Conservation (phyloP, 805 yeast genomes). For the Yarrowia keelungensis region DNA sequence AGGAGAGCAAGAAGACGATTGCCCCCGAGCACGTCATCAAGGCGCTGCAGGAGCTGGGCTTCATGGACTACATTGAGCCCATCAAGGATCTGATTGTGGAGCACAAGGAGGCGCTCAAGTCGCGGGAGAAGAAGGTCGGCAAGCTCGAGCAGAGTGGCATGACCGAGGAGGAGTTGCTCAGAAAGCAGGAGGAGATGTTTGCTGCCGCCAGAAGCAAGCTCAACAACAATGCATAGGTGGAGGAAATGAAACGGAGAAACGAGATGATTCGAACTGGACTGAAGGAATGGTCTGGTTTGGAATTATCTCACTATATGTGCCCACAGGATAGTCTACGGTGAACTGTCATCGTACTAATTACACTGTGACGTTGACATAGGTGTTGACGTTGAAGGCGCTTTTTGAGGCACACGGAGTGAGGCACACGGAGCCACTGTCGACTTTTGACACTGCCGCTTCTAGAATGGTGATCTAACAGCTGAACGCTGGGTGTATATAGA, state of each 20-base stretch:
- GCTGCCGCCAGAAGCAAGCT: slow-evolving; percentile 50
- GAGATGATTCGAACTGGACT: not conserved
- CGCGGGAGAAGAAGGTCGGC: slow-evolving; percentile 85
- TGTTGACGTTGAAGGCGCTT: no score
- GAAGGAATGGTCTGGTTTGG: not conserved
- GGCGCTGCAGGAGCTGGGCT: slow-evolving; percentile 87
- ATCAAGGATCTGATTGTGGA: slow-evolving; percentile 80
- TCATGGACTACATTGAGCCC: slow-evolving; percentile 80
- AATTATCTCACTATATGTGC: not conserved
- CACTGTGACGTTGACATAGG: not conserved
- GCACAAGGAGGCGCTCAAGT: slow-evolving; percentile 86
- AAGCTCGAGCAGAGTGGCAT: slow-evolving; percentile 93
- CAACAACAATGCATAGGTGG: slow-evolving; percentile 35
- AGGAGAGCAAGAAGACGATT: slow-evolving; percentile 93
- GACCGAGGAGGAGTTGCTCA: slow-evolving; percentile 87
- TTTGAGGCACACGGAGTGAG: no score
- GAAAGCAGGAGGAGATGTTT: slow-evolving; percentile 92
- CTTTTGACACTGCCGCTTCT: no score
- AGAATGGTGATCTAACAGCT: not conserved
- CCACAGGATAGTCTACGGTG: slow-evolving; percentile 14
- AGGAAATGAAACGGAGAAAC: not conserved
- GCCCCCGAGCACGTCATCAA: slow-evolving; percentile 95
- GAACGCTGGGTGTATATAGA: slow-evolving; percentile 17
- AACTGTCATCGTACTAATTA: slow-evolving; percentile 5
- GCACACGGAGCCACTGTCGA: no score